Percentiles rank a stretch among this genome's conserved stretches.
Conservation (phyloP, 225 moss, liverwort and hornwort species). For the Bryum argenteum region DNA sequence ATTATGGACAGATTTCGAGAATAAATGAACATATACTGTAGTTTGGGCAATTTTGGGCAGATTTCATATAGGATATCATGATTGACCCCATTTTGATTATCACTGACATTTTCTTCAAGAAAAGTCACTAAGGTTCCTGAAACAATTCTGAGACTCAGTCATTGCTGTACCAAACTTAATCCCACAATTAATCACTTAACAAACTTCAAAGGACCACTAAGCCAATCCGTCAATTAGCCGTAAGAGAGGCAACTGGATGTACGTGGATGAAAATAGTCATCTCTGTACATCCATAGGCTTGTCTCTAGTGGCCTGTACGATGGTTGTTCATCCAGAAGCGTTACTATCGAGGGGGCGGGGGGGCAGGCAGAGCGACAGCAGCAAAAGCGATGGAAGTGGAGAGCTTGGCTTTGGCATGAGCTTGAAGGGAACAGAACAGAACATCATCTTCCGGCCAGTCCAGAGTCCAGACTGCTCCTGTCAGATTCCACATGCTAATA, state of each 20-base stretch:
- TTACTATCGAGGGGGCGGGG: neutral
- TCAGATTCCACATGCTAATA: constrained; percentile 57
- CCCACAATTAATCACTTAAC: neutral
- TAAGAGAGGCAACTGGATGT: constrained; percentile 1
- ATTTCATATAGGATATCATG: too few species aligned
- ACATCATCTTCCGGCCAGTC: constrained; percentile 30
- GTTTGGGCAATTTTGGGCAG: too few species aligned
- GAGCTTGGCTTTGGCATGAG: constrained; percentile 14
- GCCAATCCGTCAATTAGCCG: constrained; percentile 16
- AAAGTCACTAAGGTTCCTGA: too few species aligned
- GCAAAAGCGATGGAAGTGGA: constrained; percentile 29
- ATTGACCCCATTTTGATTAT: too few species aligned
- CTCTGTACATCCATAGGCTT: neutral
- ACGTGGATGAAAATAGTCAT: neutral
- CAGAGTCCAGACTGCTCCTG: constrained; percentile 2
- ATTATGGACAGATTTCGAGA: too few species aligned
- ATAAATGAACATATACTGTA: too few species aligned
- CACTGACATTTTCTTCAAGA: too few species aligned
- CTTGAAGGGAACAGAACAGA: constrained; percentile 32
- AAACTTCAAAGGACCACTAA: neutral
- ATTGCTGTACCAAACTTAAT: neutral
- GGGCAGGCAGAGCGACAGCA: constrained; percentile 1
- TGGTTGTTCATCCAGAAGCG: neutral
- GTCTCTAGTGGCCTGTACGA: neutral
- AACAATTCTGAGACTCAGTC: too few species aligned